Evolutionary conservation across 441 rosid genomes (phyloP), one percentile per base, ranked within the genome.

Genomic region (Biscutella laevigata): DNA sequence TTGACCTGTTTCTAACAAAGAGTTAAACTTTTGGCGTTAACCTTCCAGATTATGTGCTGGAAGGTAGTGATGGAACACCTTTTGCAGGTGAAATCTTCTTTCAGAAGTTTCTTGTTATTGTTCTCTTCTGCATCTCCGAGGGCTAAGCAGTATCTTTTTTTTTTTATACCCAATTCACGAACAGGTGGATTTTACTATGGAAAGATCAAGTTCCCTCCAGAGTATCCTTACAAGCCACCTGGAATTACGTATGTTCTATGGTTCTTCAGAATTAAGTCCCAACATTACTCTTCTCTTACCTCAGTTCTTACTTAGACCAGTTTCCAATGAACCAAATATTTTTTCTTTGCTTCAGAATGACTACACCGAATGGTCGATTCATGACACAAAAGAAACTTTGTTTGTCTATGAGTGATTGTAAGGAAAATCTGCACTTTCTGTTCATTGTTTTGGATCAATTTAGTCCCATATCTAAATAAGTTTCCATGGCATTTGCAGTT

Each of bases 361-460:
- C 77, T 53, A 88, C 97, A 62, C 99, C 99, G 60, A 92, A 82
- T 72, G 99, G 99, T 30, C 87, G 97, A 37, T 92, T 92, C 74
- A 73, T 77, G 84, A 82, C 97, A 15, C 95, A 92, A 62, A 92
- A 79, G 88, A 92, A 92, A 76, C 80, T 92, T 24, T 92, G 99
- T 70, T 75, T 92, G 59, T 92, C 99, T 15, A 92, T 92, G 97
- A 92, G 99, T 55, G 99, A 92, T 53, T 88, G 99, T 92, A 77
- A 81, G 97, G 61, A 37, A 8, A 41, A 29, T 29, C 51, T 11
- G 33, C 45, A 21, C 17, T 48, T 47, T 53, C 11, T 53, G 2
- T 39, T 47, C 9, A 11, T 11, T 46, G 3, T 38, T 32, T 60
- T 7, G 11, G 47, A 10, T 8, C 28, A 32, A 0, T 20, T 11